Evolutionary conservation across 768 basidiomycete genomes (phyloP), one percentile per base, ranked within the genome.

Genomic region (Xerocomellus intermedius): DNA sequence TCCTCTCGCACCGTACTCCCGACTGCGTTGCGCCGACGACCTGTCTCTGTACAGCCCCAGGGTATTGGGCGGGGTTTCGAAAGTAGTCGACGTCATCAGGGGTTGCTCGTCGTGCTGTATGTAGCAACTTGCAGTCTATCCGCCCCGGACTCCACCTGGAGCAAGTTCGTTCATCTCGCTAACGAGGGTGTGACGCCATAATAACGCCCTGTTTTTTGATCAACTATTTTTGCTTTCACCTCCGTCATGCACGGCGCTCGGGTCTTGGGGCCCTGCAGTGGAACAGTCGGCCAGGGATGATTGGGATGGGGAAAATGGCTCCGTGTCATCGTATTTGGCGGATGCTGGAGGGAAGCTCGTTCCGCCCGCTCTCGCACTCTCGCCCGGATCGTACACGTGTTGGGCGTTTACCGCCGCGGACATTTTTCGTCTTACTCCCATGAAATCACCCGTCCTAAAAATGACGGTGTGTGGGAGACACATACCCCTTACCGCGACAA

Each of bases 51-150:
- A 60, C 42, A 52, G 57, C 62, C 41, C n/a, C 24, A n/a, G 26
- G 37, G 36, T 24, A 42, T 26, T 26, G 57, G 52, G 56, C 26
- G 42, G 45, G 21, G 37, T 39, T 42, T 41, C 42, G n/a, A 26
- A 44, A 38, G 3, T 1, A n/a, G 2, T 44, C 62, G 62, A 63
- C 62, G 62, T 63, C 62, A 63, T 61, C 61, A 58, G 51, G 59
- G 47, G n/a, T 12, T 10, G 36, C 8, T 32, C 19, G 16, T 52
- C 32, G 35, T 52, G 22, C 13, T 19, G 39, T 24, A 35, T 19
- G 39, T 24, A 35, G 36, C 45, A 35, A 22, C 38, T 7, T 10
- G 8, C 10, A 26, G 30, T 26, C 22, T 49, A 56, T 22, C 38
- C 33, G 6, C 55, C 59, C 60, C 59, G 19, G 41, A 57, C 42